phyloP scores from a whole-genome alignment of 2,329 filamentous ascomycete genomes.

The Knoxdaviesia capensis region DNA sequence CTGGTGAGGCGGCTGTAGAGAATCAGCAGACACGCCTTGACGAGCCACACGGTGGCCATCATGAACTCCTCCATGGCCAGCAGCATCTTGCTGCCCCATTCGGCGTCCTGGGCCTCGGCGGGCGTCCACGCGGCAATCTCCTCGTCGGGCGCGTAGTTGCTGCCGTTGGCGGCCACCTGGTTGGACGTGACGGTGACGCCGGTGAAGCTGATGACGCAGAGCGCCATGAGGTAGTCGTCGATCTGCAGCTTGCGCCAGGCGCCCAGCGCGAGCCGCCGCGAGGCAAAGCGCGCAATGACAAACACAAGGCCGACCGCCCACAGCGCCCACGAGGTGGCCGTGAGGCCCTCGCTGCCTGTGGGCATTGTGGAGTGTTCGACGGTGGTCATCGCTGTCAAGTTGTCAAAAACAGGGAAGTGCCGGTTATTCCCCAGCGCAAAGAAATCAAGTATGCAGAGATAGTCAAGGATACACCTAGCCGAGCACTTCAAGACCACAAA shows the following conservation, averaged over 20 bases:
- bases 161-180: slow-evolving; percentile 3
- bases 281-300: no score
- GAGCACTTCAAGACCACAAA: no score
- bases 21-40: slow-evolving; percentile 35
- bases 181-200: slow-evolving; percentile 1
- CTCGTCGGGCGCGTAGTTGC: slow-evolving; percentile 3
- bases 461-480: no score
- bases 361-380: neutral
- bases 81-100: slow-evolving; percentile 39
- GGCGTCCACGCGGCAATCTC: slow-evolving; percentile 2
- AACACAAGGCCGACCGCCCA: no score
- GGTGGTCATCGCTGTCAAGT: neutral
- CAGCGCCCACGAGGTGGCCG: no score
- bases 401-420: neutral
- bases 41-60: slow-evolving; percentile 32
- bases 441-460: no score
- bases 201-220: slow-evolving; percentile 23
- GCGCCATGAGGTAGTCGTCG: slow-evolving; percentile 35
- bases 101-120: slow-evolving; percentile 16
- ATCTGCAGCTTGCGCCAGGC: slow-evolving; percentile 29
- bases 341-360: no score
- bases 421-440: neutral
- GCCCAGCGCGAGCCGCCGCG: no score
- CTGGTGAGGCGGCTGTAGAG: slow-evolving; percentile 21
- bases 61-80: slow-evolving; percentile 42